A percentile compares a stretch with the other conserved stretches of the same genome.
These are phyloP conservation scores for Chalciporus pseudorubinellus DNA, from an alignment of 768 basidiomycete species.

Conservation along the genomic window DNA sequence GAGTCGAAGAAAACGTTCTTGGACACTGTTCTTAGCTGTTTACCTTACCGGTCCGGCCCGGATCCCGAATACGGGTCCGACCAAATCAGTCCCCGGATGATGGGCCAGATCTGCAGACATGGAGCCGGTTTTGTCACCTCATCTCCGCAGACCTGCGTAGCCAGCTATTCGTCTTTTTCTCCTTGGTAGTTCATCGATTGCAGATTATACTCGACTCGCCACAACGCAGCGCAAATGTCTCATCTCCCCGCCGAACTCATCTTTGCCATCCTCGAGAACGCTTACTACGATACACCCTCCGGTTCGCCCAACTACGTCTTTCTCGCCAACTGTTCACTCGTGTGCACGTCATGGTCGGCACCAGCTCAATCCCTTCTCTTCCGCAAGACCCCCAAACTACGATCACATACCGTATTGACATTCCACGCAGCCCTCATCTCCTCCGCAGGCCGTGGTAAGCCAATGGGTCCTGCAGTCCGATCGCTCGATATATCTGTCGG, in stretches of 20 bases:
- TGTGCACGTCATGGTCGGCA: slow-evolving; percentile 27
- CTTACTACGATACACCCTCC: slow-evolving; percentile 20
- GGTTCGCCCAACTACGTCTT: slow-evolving; percentile 19
- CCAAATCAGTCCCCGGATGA: too few species aligned
- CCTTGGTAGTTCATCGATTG: neutral
- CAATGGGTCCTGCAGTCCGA: slow-evolving; percentile 18
- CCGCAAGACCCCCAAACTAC: slow-evolving; percentile 13
- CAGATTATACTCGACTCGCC: neutral
- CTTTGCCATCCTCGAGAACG: slow-evolving; percentile 21
- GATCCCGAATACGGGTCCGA: too few species aligned
- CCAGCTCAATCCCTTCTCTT: slow-evolving; percentile 33
- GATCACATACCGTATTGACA: neutral
- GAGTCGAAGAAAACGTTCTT: too few species aligned
- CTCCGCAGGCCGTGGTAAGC: slow-evolving; percentile 14
- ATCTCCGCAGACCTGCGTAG: too few species aligned
- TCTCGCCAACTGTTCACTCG: slow-evolving; percentile 25
- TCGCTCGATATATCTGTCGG: slow-evolving; percentile 25
- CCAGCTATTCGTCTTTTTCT: neutral
- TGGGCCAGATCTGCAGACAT: too few species aligned
- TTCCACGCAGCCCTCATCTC: slow-evolving; percentile 18
- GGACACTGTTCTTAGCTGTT: too few species aligned
- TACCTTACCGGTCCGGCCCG: too few species aligned
- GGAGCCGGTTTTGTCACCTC: too few species aligned
- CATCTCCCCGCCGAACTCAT: slow-evolving; percentile 24
- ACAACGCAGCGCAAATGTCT: slow-evolving; percentile 7